phyloP scores from a whole-genome alignment of 371 early-diverging fungal species.

The Lichtheimia corymbifera region DNA sequence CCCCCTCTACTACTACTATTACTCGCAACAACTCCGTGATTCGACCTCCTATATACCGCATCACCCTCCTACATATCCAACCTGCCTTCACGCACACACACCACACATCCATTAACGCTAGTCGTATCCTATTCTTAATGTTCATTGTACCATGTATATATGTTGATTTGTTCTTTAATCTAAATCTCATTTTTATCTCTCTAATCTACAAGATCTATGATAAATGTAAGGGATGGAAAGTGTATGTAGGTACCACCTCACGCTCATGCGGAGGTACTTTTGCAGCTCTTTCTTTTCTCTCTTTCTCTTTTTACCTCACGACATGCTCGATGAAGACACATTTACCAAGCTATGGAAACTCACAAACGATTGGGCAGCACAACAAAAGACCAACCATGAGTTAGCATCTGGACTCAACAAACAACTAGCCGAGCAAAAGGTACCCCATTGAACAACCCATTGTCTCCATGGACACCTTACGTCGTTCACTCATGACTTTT shows the following conservation, averaged over 20 bases:
- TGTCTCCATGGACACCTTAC: not conserved
- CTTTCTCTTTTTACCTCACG: slow-evolving; percentile 2
- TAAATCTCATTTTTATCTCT: no score
- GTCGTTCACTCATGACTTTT: not conserved
- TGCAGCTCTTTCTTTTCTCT: slow-evolving; percentile 8
- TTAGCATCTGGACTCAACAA: slow-evolving; percentile 21
- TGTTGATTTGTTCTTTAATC: no score
- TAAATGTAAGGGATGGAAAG: no score
- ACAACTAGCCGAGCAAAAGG: slow-evolving; percentile 33
- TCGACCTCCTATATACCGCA: not conserved
- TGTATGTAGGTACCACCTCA: no score
- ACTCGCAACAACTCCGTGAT: not conserved
- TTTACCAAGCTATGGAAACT: slow-evolving; percentile 31
- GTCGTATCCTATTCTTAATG: no score
- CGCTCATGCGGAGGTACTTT: not conserved
- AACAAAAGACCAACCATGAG: slow-evolving; percentile 37
- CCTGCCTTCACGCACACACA: no score
- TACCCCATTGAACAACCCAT: slow-evolving; percentile 10
- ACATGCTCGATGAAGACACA: slow-evolving; percentile 37
- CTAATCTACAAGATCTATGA: no score
- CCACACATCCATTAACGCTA: no score
- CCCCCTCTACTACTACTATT: not conserved
- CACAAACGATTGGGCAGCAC: slow-evolving; percentile 31
- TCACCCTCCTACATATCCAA: no score
- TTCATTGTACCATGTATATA: no score